Evolutionary conservation across 139 green algal species (phyloP).

Genomic region (Gonium pectorale): DNA sequence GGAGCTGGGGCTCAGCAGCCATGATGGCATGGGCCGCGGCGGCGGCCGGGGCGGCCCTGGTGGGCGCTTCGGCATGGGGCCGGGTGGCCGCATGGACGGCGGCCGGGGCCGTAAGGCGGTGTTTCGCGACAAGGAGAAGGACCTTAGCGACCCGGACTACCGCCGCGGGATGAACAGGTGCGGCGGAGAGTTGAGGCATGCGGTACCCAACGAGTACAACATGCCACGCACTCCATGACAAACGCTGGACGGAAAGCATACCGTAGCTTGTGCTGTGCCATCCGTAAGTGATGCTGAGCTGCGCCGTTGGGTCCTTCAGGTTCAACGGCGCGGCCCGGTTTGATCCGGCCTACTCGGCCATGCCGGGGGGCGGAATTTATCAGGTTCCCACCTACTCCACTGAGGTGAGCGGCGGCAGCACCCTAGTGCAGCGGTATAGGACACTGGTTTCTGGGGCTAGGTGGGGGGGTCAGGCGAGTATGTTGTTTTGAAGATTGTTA

Average conservation of each 20-base stretch:
- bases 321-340: constrained; percentile 37
- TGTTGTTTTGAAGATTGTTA: too few relatives aligned
- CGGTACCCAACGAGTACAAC: too few relatives aligned
- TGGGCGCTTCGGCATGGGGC: neutral
- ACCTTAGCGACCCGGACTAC: constrained; percentile 52
- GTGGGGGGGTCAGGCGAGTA: too few relatives aligned
- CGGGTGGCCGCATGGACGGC: constrained; percentile 11
- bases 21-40: neutral
- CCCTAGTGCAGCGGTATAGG: too few relatives aligned
- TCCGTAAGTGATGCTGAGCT: too few relatives aligned
- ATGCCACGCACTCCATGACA: too few relatives aligned
- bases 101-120: constrained; percentile 52
- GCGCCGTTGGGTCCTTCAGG: too few relatives aligned
- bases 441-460: too few relatives aligned
- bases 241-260: too few relatives aligned
- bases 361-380: constrained; percentile 29
- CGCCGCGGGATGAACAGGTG: constrained; percentile 38
- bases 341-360: constrained; percentile 5
- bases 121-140: constrained; percentile 50
- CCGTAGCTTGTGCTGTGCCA: too few relatives aligned
- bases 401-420: too few relatives aligned
- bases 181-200: too few relatives aligned
- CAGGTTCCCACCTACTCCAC: constrained; percentile 38
- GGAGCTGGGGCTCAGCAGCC: constrained; percentile 18
- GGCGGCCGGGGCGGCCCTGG: constrained; percentile 15